These are phyloP conservation scores for Tolypocladium sp. DNA, from an alignment of 2,329 filamentous ascomycete species.

Conservation along the genomic window DNA sequence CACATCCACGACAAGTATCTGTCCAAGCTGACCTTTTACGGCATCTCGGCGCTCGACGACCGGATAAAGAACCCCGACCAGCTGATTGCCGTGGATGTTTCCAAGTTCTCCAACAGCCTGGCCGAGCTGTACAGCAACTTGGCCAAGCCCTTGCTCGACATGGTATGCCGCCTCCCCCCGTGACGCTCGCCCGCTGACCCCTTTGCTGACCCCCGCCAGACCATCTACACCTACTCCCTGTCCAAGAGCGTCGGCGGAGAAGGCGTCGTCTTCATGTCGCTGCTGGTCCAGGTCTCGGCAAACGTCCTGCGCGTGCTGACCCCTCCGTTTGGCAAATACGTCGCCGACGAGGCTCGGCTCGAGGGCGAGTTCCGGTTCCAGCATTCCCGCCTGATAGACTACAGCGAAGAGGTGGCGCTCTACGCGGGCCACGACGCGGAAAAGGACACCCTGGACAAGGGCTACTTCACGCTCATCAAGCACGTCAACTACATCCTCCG, in stretches of 20 bases:
- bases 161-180: slow-evolving; percentile 43
- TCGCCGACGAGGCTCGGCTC: slow-evolving; percentile 87
- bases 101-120: slow-evolving; percentile 90
- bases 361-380: slow-evolving; percentile 96
- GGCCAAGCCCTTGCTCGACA: slow-evolving; percentile 88
- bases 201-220: slow-evolving; percentile 29
- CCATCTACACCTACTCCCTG: slow-evolving; percentile 89
- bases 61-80: slow-evolving; percentile 98
- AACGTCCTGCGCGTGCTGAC: slow-evolving; percentile 90
- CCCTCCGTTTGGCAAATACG: slow-evolving; percentile 93
- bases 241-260: slow-evolving; percentile 94
- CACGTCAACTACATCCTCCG: slow-evolving; percentile 95
- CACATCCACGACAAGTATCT: slow-evolving; percentile 93
- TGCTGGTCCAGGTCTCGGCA: slow-evolving; percentile 88
- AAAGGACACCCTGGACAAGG: slow-evolving; percentile 94
- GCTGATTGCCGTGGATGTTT: slow-evolving; percentile 91
- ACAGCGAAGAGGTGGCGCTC: slow-evolving; percentile 88
- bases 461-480: slow-evolving; percentile 98
- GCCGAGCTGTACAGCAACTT: slow-evolving; percentile 95
- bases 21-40: slow-evolving; percentile 96
- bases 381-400: slow-evolving; percentile 89
- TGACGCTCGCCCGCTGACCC: background rate
- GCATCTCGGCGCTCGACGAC: slow-evolving; percentile 88
- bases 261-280: slow-evolving; percentile 88
- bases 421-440: slow-evolving; percentile 89